Evolutionary conservation across 768 basidiomycete genomes (phyloP).

Genomic region (Sistotremastrum niveocremeum): DNA sequence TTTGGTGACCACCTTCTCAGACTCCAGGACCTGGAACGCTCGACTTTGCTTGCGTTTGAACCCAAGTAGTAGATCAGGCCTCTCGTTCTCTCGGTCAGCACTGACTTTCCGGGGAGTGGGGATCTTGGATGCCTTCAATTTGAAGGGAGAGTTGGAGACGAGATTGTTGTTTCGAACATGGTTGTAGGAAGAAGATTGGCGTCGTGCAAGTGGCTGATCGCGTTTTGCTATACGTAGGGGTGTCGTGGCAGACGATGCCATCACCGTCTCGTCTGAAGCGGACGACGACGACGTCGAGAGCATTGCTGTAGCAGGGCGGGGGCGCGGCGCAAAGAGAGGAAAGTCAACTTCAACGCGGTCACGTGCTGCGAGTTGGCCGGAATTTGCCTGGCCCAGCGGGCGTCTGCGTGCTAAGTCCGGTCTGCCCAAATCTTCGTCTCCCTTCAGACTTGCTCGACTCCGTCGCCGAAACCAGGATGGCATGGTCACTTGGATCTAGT

Average conservation of each 20-base stretch:
- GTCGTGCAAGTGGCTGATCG: constrained; percentile 41
- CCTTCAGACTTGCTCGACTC: too few species aligned
- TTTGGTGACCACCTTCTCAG: constrained; percentile 69
- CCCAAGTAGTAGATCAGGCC: constrained; percentile 33
- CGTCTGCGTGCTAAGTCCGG: too few species aligned
- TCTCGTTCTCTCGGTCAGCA: constrained; percentile 56
- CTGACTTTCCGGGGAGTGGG: constrained; percentile 50
- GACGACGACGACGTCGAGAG: too few species aligned
- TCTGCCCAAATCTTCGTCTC: too few species aligned
- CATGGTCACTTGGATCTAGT: too few species aligned
- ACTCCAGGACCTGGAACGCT: constrained; percentile 55
- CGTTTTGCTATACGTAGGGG: constrained; percentile 69
- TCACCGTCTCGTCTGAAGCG: too few species aligned
- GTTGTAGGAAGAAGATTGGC: constrained; percentile 66
- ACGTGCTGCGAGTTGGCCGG: too few species aligned
- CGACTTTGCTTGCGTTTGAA: constrained; percentile 66
- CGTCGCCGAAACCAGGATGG: too few species aligned
- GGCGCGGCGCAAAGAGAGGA: too few species aligned
- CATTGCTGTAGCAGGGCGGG: too few species aligned
- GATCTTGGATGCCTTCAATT: constrained; percentile 31
- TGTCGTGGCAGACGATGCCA: constrained; percentile 24
- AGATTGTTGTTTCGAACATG: constrained; percentile 67
- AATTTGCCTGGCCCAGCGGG: too few species aligned
- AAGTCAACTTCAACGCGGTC: too few species aligned
- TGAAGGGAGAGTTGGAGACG: constrained; percentile 80